phyloP scores from a whole-genome alignment of 176 grass and related monocot species.

The Phragmites australis region DNA sequence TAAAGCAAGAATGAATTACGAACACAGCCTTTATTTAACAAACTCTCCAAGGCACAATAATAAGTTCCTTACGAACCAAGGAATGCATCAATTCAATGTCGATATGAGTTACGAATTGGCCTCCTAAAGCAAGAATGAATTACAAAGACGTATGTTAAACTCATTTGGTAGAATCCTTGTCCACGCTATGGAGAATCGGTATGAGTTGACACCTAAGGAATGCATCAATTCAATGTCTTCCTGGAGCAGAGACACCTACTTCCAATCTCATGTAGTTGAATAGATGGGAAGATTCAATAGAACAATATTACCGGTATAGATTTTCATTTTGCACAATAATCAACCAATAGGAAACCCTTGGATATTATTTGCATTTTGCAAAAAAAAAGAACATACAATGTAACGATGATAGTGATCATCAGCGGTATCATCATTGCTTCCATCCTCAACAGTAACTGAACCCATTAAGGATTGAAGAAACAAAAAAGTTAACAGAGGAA shows the following conservation, averaged over 20 bases:
- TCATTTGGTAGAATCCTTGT: constrained; percentile 71
- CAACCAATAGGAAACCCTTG: not conserved
- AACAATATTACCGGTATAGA: not conserved
- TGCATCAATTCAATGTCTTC: constrained; percentile 63
- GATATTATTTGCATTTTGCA: not conserved
- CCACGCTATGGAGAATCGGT: constrained; percentile 82
- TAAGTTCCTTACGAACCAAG: no score
- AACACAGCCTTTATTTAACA: no score
- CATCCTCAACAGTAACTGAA: constrained; percentile 58
- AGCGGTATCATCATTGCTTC: constrained; percentile 57
- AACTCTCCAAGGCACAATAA: no score
- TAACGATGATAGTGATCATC: constrained; percentile 73
- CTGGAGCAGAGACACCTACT: constrained; percentile 20
- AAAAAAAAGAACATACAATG: constrained; percentile 31
- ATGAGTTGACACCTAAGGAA: constrained; percentile 60
- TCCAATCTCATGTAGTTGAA: not conserved
- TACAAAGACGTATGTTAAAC: not conserved
- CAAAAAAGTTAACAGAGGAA: no score
- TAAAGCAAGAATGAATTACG: no score
- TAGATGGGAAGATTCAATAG: not conserved
- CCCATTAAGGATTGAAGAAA: no score
- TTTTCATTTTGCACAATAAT: not conserved
- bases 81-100: no score
- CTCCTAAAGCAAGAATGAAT: constrained; percentile 30
- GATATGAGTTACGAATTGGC: no score